Percentiles rank a stretch among this genome's conserved stretches.
These are phyloP conservation scores for Petrea volubilis DNA, from an alignment of 257 asterid species.

Conservation along the genomic window DNA sequence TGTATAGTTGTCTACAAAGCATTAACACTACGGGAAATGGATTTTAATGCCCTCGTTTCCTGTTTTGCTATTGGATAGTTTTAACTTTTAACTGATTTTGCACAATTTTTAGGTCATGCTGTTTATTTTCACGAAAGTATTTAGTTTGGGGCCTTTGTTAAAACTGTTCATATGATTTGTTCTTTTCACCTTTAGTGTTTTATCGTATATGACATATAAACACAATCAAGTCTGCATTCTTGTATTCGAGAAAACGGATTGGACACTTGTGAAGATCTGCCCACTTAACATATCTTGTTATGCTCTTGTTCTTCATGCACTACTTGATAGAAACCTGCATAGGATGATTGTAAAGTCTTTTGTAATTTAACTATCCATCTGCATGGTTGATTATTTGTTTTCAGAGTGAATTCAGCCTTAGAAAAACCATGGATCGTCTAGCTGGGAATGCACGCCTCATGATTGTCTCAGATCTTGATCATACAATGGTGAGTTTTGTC, in stretches of 20 bases:
- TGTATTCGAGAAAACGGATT: not conserved
- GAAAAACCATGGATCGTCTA: slow-evolving; percentile 66
- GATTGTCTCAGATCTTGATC: slow-evolving; percentile 98
- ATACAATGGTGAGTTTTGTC: slow-evolving; percentile 73
- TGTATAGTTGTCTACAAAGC: not conserved
- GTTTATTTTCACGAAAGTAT: not conserved
- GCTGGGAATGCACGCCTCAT: slow-evolving; percentile 72
- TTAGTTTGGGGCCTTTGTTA: not conserved
- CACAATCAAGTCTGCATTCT: not conserved
- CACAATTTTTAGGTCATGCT: not conserved
- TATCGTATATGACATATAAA: not conserved
- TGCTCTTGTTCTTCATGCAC: not conserved
- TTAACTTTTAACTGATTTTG: not conserved
- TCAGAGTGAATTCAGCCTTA: slow-evolving; percentile 44
- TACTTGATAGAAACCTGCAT: not conserved
- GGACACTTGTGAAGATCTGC: not conserved
- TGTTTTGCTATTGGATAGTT: not conserved
- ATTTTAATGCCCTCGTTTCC: not conserved
- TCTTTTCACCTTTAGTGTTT: not conserved
- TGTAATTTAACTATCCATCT: not conserved
- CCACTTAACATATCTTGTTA: not conserved
- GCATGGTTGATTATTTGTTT: slow-evolving; percentile 17
- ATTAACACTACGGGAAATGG: not conserved
- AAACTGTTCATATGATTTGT: not conserved
- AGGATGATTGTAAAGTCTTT: not conserved